A percentile compares a stretch with the other conserved stretches of the same genome.
phyloP scores from a whole-genome alignment of 1,284 basidiomycete genomes.

The Melampsora americana region DNA sequence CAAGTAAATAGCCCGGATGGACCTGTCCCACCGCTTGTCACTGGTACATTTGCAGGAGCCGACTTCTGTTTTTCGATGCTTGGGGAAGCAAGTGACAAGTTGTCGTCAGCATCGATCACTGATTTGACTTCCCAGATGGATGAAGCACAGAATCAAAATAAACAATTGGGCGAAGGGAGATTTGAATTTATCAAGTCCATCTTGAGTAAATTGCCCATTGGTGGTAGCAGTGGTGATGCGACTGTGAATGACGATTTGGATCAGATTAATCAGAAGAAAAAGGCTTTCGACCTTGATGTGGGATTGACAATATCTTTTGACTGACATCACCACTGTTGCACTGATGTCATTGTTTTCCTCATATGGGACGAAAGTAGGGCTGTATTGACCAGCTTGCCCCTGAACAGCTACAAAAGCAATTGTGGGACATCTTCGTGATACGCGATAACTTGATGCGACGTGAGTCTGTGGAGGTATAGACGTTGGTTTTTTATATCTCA shows the following conservation, averaged over 20 bases:
- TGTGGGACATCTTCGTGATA: conserved; percentile 84
- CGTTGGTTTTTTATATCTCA: too few species aligned
- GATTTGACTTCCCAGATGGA: conserved; percentile 78
- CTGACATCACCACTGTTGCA: conserved; percentile 67
- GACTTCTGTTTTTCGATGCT: conserved; percentile 66
- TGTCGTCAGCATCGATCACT: conserved; percentile 73
- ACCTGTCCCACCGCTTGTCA: conserved; percentile 76
- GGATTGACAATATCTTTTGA: conserved; percentile 56
- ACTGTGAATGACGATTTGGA: conserved; percentile 49
- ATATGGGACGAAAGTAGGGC: conserved; percentile 46
- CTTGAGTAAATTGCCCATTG: conserved; percentile 42
- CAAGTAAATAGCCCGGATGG: conserved; percentile 74
- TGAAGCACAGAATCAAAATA: conserved; percentile 53
- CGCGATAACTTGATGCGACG: conserved; percentile 63
- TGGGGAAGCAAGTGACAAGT: conserved; percentile 61
- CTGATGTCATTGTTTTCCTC: conserved; percentile 60
- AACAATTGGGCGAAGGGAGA: conserved; percentile 50
- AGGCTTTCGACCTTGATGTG: conserved; percentile 61
- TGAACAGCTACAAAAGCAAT: conserved; percentile 74
- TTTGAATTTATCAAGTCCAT: conserved; percentile 50
- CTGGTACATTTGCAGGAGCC: conserved; percentile 80
- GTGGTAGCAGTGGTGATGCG: conserved; percentile 35
- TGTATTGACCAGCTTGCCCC: conserved; percentile 72
- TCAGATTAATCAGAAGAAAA: conserved; percentile 58
- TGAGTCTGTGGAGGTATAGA: too few species aligned